phyloP scores from a whole-genome alignment of 768 basidiomycete species.

The Lactarius hatsudake region DNA sequence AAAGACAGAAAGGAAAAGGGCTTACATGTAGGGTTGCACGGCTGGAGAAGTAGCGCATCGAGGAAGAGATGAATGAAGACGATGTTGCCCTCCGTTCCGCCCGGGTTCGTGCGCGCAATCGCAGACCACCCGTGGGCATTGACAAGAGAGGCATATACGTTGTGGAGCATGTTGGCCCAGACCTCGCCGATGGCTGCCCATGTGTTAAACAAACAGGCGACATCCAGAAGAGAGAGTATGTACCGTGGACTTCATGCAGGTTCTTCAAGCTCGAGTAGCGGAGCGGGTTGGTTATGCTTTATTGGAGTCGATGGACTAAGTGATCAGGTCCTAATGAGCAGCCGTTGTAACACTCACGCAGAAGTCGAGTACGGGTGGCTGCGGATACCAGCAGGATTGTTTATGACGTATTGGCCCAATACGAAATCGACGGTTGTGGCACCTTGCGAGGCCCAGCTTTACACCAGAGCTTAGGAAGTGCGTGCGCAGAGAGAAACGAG shows the following conservation, averaged over 20 bases:
- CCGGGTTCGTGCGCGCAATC: conserved; percentile 42
- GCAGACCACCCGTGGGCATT: conserved; percentile 32
- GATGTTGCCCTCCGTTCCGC: conserved; percentile 45
- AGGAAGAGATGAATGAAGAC: conserved; percentile 53
- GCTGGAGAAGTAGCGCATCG: conserved; percentile 47
- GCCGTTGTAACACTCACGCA: conserved; percentile 37
- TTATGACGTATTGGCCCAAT: conserved; percentile 54
- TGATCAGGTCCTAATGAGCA: conserved; percentile 24
- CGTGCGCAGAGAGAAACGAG: too few species aligned
- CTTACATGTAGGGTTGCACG: conserved; percentile 50
- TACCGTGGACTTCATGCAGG: conserved; percentile 48
- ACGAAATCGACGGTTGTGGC: conserved; percentile 37
- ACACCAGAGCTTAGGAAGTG: conserved; percentile 12
- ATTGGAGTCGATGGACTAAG: background rate
- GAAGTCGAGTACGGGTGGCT: conserved; percentile 57
- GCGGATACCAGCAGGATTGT: conserved; percentile 51
- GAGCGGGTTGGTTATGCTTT: conserved; percentile 40
- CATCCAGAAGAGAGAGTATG: conserved; percentile 16
- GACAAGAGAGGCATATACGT: conserved; percentile 36
- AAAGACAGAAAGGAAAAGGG: conserved; percentile 2
- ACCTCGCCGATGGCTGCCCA: conserved; percentile 54
- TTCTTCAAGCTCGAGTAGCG: conserved; percentile 40
- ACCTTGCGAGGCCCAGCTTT: conserved; percentile 40
- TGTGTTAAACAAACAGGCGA: conserved; percentile 2
- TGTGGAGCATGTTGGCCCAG: conserved; percentile 46